These are phyloP conservation scores for Aphanomyces astaci DNA, from an alignment of 352 stramenopile genomes.

Conservation along the genomic window DNA sequence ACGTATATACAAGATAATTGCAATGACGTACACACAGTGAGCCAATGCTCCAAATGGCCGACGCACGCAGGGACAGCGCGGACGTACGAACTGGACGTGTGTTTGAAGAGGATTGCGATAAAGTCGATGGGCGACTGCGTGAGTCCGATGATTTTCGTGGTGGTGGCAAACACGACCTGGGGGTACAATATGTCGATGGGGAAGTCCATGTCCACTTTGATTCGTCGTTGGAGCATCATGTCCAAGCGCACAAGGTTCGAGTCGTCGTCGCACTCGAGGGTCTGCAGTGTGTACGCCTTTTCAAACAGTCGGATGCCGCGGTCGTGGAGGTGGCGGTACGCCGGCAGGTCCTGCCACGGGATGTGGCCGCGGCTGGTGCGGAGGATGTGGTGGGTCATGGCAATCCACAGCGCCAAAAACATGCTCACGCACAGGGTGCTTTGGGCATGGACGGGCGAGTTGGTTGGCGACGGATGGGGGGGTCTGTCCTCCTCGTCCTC, in stretches of 20 bases:
- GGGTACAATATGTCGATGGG: conserved; percentile 12
- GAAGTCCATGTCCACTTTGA: neutral
- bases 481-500: neutral
- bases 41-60: conserved; percentile 5
- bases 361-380: conserved; percentile 15
- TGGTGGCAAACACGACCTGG: conserved; percentile 13
- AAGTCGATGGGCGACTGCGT: neutral
- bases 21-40: neutral
- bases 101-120: neutral
- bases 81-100: neutral
- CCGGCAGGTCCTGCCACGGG: conserved; percentile 1
- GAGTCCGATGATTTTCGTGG: neutral
- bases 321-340: neutral
- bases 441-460: neutral
- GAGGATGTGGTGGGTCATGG: conserved; percentile 13
- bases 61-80: neutral
- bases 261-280: conserved; percentile 18
- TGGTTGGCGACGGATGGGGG: neutral
- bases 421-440: conserved; percentile 6
- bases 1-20: no score
- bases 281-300: conserved; percentile 10
- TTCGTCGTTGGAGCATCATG: neutral
- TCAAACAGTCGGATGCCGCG: conserved; percentile 7
- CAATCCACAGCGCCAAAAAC: conserved; percentile 13
- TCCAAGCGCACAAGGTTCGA: conserved; percentile 8